phyloP scores from a whole-genome alignment of 2,329 filamentous ascomycete genomes.

The Stagonosporopsis vannaccii region DNA sequence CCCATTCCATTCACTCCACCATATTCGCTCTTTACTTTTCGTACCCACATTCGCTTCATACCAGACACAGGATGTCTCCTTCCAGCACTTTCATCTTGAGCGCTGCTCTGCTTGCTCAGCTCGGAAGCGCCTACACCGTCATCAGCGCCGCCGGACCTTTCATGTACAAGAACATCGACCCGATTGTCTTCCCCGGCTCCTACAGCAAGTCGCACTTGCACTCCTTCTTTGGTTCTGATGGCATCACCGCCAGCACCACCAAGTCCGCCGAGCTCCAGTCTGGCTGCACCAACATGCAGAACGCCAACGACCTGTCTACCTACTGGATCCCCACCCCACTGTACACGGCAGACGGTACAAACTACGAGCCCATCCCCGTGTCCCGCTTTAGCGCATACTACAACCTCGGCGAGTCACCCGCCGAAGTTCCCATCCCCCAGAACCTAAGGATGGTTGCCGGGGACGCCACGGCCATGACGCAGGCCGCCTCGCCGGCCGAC shows the following conservation, averaged over 20 bases:
- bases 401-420: conserved; percentile 50
- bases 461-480: conserved; percentile 44
- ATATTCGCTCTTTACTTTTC: conserved; percentile 6
- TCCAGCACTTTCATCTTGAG: conserved; percentile 28
- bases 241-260: conserved; percentile 49
- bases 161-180: conserved; percentile 57
- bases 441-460: conserved; percentile 55
- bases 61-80: conserved; percentile 42
- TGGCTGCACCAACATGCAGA: conserved; percentile 56
- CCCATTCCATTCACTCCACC: conserved; percentile 4
- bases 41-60: conserved; percentile 10
- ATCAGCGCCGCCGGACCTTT: conserved; percentile 46
- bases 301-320: conserved; percentile 57
- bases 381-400: conserved; percentile 58
- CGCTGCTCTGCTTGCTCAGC: conserved; percentile 35
- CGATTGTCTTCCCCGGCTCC: conserved; percentile 52
- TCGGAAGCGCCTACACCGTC: conserved; percentile 44
- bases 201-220: conserved; percentile 53
- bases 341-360: conserved; percentile 47
- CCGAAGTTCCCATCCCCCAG: conserved; percentile 56
- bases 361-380: conserved; percentile 41
- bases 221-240: conserved; percentile 56
- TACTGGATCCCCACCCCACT: conserved; percentile 58
- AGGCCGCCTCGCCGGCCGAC: conserved; percentile 28
- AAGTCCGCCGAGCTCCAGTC: conserved; percentile 50